These are phyloP conservation scores for Physaria fendleri DNA, from an alignment of 345 rosid genomes.

Conservation along the genomic window DNA sequence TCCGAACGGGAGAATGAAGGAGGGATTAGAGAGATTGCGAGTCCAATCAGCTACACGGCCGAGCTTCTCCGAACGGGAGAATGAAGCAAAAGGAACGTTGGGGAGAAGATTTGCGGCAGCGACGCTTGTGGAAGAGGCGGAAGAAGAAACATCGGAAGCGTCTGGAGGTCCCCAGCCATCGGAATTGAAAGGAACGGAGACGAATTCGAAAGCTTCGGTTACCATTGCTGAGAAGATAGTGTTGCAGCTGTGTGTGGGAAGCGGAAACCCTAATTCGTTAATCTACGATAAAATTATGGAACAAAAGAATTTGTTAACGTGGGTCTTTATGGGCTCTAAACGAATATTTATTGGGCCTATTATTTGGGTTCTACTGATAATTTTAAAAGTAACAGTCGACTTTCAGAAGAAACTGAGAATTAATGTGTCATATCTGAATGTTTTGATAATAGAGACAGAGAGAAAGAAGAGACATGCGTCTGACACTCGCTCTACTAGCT, in stretches of 20 bases:
- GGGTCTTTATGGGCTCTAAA: too few relatives aligned
- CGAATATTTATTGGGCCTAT: too few relatives aligned
- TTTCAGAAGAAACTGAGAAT: not conserved
- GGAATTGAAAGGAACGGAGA: conserved; percentile 71
- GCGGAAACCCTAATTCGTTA: too few relatives aligned
- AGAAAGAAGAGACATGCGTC: conserved; percentile 5
- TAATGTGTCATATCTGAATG: not conserved
- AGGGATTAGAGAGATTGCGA: conserved; percentile 37
- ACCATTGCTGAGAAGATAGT: too few relatives aligned
- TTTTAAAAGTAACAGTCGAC: not conserved
- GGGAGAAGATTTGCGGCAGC: conserved; percentile 44
- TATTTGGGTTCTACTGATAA: not conserved
- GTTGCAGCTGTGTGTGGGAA: too few relatives aligned
- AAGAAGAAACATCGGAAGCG: conserved; percentile 12
- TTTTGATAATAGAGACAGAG: not conserved
- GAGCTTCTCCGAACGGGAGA: conserved; percentile 85
- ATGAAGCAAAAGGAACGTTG: conserved; percentile 64
- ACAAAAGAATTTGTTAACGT: not conserved
- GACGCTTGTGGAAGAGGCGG: conserved; percentile 35
- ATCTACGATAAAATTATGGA: too few relatives aligned
- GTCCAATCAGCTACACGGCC: conserved; percentile 93
- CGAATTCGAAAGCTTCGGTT: conserved; percentile 51
- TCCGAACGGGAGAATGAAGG: conserved; percentile 51
- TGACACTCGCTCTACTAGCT: not conserved
- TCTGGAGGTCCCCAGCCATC: conserved; percentile 92